Evolutionary conservation across 257 asterid genomes (phyloP), one percentile per base, ranked within the genome.

Genomic region (Nicotiana paniculata): DNA sequence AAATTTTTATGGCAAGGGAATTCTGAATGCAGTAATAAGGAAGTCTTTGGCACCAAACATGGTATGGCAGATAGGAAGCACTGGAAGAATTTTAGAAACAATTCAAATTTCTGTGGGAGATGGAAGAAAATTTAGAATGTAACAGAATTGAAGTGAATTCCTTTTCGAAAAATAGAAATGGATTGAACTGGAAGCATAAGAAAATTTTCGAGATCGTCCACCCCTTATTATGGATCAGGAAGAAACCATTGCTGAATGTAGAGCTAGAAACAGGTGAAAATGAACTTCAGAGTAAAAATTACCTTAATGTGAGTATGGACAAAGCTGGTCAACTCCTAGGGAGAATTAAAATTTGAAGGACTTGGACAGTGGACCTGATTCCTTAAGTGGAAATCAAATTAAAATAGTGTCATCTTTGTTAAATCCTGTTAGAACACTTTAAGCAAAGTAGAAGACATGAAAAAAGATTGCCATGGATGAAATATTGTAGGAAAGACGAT

Each of bases 181-280:
- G 24, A 57, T 26, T 57, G 26, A 57, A 16, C 17, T 17, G 9
- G 24, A 57, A 57, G 62, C 11, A 8, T 57, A n/a, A 17, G 62
- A 57, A 2, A 17, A 9, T 57, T 57, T 17, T 57, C 26, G 10
- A 57, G 26, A 57, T 57, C 24, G 17, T 57, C 7, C 62, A 57
- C 62, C 62, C 62, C 26, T 57, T 57, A 9, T 57, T 57, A 57
- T 57, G 62, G 62, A 57, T 57, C 62, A 57, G 62, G 9, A 17
- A 57, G 48, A 9, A 57, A 57, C 63, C n/a, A 9, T 9, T 9
- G 32, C 39, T 18, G 32, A 35, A 37, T 39, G 30, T 9, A 1
- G 55, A 68, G 77, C 55, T 37, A 17, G 55, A 68, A 68, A 37
- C 55, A 68, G 77, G 77, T 68, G 54, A 68, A 68, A 68, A 68